Evolutionary conservation across 2,329 filamentous ascomycete genomes (phyloP).

Genomic region (Colletotrichum karsti): DNA sequence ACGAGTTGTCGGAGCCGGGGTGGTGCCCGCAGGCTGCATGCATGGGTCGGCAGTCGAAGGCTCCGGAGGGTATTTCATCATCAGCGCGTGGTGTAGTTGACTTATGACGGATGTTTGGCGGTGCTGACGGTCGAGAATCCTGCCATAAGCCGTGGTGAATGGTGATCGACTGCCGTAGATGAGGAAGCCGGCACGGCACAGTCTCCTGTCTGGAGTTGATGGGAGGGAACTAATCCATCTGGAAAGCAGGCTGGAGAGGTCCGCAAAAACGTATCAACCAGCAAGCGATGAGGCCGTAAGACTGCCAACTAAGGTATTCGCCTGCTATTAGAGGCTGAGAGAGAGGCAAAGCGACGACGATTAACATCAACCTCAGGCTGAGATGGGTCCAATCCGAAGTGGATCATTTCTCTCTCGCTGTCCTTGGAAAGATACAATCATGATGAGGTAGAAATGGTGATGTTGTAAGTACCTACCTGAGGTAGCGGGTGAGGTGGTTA

Average conservation of each 20-base stretch:
- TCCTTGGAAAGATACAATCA: neutral
- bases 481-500: too few species aligned
- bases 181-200: neutral
- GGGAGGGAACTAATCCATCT: neutral
- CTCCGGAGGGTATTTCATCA: neutral
- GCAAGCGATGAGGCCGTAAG: neutral
- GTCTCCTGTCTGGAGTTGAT: neutral
- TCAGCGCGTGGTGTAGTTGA: neutral
- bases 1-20: conserved; percentile 1
- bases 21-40: conserved; percentile 15
- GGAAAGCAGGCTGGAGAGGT: neutral
- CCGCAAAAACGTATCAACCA: neutral
- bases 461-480: neutral
- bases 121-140: conserved; percentile 5
- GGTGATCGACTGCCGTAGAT: neutral
- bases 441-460: neutral
- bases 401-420: too few species aligned
- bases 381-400: conserved; percentile 8
- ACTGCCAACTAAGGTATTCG: neutral
- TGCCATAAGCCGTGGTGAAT: neutral
- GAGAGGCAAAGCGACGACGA: neutral
- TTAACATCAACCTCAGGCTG: conserved; percentile 4
- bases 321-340: neutral
- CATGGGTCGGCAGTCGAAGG: conserved; percentile 19
- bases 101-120: neutral